Evolutionary conservation across 2,329 filamentous ascomycete species (phyloP).

Genomic region (Plectosphaerella cucumerina): DNA sequence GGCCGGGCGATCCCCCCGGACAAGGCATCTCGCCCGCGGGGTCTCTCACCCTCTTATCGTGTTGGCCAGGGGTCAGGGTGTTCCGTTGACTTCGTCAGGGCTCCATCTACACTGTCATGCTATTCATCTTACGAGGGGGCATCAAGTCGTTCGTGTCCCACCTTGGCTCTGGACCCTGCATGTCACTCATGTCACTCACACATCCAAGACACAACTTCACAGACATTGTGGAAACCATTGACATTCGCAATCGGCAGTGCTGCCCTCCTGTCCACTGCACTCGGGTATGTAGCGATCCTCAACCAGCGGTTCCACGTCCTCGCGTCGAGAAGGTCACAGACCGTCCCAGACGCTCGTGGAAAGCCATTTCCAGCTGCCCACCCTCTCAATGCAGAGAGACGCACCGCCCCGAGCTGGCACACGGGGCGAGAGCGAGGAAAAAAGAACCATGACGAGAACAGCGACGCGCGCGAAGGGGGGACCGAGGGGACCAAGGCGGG

Average conservation of each 20-base stretch:
- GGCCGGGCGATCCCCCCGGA: background rate
- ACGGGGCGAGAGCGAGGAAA: slow-evolving; percentile 4
- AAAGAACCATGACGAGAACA: slow-evolving; percentile 23
- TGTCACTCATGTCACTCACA: too few relatives aligned
- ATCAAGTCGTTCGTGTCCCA: too few relatives aligned
- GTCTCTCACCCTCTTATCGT: background rate
- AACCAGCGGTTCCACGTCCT: slow-evolving; percentile 61
- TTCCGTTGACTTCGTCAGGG: too few relatives aligned
- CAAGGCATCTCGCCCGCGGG: background rate
- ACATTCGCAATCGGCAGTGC: slow-evolving; percentile 58
- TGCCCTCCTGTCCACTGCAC: slow-evolving; percentile 43
- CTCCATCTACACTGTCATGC: too few relatives aligned
- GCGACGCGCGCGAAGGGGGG: background rate
- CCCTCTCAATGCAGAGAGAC: slow-evolving; percentile 39
- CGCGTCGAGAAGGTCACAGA: slow-evolving; percentile 36
- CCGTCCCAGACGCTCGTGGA: slow-evolving; percentile 48
- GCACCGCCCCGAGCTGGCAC: background rate
- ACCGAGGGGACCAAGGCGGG: background rate
- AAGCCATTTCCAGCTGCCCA: slow-evolving; percentile 57
- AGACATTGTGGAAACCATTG: slow-evolving; percentile 43
- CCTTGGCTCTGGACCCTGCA: too few relatives aligned
- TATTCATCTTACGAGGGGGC: too few relatives aligned
- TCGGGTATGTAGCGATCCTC: slow-evolving; percentile 60
- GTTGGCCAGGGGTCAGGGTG: too few relatives aligned
- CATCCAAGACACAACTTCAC: background rate